Evolutionary conservation across 371 early-diverging fungal genomes (phyloP).

Genomic region (Mucor irregularis): DNA sequence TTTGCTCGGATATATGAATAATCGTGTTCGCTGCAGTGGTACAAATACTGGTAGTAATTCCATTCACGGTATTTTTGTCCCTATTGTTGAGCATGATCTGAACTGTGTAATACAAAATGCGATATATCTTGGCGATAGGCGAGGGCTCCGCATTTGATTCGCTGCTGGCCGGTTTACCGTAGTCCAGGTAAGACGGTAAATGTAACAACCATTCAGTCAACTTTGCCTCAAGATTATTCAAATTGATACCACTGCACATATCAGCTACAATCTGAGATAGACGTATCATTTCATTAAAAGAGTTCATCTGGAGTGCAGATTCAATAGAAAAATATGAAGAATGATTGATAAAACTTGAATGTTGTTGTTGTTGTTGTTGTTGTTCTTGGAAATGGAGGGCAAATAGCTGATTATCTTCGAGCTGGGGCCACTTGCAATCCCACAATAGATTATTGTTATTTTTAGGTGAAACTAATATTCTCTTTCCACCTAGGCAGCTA

Average conservation of each 20-base stretch:
- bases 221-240: slow-evolving; percentile 7
- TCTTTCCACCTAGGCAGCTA: slow-evolving; percentile 21
- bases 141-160: slow-evolving; percentile 21
- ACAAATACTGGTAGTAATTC: slow-evolving; percentile 23
- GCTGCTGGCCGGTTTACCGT: slow-evolving; percentile 18
- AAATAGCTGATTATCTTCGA: slow-evolving; percentile 42
- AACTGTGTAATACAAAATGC: slow-evolving; percentile 46
- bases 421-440: slow-evolving; percentile 34
- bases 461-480: neutral
- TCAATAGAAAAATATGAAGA: slow-evolving; percentile 8
- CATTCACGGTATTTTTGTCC: neutral
- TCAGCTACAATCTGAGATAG: slow-evolving; percentile 30
- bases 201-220: slow-evolving; percentile 43
- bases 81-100: slow-evolving; percentile 32
- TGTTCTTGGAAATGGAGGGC: slow-evolving; percentile 1
- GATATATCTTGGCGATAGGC: slow-evolving; percentile 36
- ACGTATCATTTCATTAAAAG: slow-evolving; percentile 41
- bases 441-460: slow-evolving; percentile 11
- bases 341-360: neutral
- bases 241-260: slow-evolving; percentile 8
- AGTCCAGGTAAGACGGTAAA: slow-evolving; percentile 42
- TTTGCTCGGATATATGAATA: slow-evolving; percentile 43
- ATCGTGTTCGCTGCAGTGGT: slow-evolving; percentile 41
- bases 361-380: neutral
- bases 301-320: slow-evolving; percentile 30